Base-by-base conservation (phyloP, 192 early-diverging fungal species). In the Coemansia sp. region DNA sequence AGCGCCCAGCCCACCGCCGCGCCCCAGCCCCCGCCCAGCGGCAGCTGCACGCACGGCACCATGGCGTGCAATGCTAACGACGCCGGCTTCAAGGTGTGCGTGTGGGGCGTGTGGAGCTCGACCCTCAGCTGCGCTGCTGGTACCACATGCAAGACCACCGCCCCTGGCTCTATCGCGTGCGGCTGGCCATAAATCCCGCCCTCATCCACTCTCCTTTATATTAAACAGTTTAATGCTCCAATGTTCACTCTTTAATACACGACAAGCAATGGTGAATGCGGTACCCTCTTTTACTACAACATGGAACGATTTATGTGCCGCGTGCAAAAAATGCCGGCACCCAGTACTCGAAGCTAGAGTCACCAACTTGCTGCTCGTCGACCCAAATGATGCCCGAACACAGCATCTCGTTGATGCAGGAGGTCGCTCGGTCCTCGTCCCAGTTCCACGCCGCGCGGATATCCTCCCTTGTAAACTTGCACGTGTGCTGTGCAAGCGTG, bases 401-500 rank as follows among this genome's bases (percentile, higher is more conserved):
- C 40, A 77, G 38, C 68, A 77, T 66, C 32, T 77, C 74, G 38
- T 77, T 59, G 3, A 77, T 31, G 27, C 74, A 67, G n/a, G 72
- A 23, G 13, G 37, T 33, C 9, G 65, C 69, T 2, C 72, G 51
- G 21, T 69, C 53, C 1, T 41, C 29, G 32, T 76, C 72, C 72
- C 72, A 76, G 17, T 31, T 62, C 43, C 68, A 56, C 1, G 53
- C 65, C 1, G 50, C 10, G 10, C 58, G 34, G 3, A 68, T 61
- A 35, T 76, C 72, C 15, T 61, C 54, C 13, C 45, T 19, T 6
- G 57, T 65, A 31, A 76, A 76, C 26, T 65, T 64, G 57, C 58
- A 54, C 4, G 65, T 75, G 15, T 68, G 54, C 55, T 93, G 88
- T 0, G 92, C 90, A 27, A 92, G 48, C 0, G 70, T 58, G 15